phyloP scores from a whole-genome alignment of 179 eudicot species.

The Silene vulgaris region DNA sequence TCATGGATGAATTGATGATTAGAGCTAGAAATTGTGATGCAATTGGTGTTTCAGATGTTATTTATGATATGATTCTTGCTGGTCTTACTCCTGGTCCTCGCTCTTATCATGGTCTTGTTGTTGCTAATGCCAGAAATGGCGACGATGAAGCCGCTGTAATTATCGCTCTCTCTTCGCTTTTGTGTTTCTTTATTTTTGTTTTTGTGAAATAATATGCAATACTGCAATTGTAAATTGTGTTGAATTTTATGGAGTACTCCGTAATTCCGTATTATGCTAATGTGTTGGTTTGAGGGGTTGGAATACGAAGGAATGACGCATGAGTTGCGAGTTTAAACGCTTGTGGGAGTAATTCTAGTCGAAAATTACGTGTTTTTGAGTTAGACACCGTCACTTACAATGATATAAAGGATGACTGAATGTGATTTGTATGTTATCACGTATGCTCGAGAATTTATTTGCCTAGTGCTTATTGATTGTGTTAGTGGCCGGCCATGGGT shows the following conservation, averaged over 20 bases:
- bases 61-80: conserved; percentile 89
- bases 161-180: not conserved
- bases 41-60: conserved; percentile 63
- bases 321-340: too few species aligned
- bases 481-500: too few species aligned
- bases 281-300: too few species aligned
- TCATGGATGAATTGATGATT: conserved; percentile 89
- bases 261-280: too few species aligned
- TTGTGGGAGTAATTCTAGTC: too few species aligned
- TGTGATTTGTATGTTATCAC: not conserved
- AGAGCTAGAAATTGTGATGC: conserved; percentile 52
- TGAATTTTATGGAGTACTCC: too few species aligned
- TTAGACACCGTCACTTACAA: not conserved
- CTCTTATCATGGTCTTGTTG: conserved; percentile 79
- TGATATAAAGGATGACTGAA: not conserved
- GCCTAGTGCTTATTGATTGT: not conserved
- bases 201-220: not conserved
- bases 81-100: conserved; percentile 83
- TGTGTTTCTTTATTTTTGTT: not conserved
- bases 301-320: too few species aligned
- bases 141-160: conserved; percentile 73
- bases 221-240: not conserved
- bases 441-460: not conserved
- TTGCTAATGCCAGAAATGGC: conserved; percentile 54
- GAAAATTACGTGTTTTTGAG: not conserved